Evolutionary conservation across 2,329 filamentous ascomycete species (phyloP).

Genomic region (Epichloe sibirici): DNA sequence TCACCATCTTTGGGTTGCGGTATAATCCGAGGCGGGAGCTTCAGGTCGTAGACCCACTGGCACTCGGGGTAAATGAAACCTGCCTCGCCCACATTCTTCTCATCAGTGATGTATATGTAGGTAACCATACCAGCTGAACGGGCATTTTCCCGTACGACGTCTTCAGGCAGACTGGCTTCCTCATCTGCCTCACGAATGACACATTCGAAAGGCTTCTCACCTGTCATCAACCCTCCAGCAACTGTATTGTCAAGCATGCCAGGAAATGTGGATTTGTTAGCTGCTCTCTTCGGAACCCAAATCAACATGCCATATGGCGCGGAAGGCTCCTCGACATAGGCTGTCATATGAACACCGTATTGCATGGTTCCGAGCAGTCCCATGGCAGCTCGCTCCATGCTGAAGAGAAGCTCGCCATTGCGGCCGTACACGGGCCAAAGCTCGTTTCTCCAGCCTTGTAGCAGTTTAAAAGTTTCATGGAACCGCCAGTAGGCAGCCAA

Average conservation of each 20-base stretch:
- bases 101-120: slow-evolving; percentile 73
- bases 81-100: slow-evolving; percentile 65
- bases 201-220: slow-evolving; percentile 69
- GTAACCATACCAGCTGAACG: slow-evolving; percentile 58
- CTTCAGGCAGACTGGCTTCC: slow-evolving; percentile 69
- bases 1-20: slow-evolving; percentile 78
- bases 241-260: slow-evolving; percentile 95
- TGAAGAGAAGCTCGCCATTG: slow-evolving; percentile 52
- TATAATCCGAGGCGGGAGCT: slow-evolving; percentile 54
- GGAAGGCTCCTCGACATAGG: slow-evolving; percentile 41
- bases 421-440: slow-evolving; percentile 65
- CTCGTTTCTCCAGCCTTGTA: slow-evolving; percentile 72
- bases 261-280: slow-evolving; percentile 73
- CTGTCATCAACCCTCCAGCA: slow-evolving; percentile 64
- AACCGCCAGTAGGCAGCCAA: slow-evolving; percentile 47
- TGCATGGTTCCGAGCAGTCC: slow-evolving; percentile 64
- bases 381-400: slow-evolving; percentile 63
- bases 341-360: slow-evolving; percentile 75
- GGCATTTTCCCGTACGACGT: slow-evolving; percentile 49
- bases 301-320: slow-evolving; percentile 51
- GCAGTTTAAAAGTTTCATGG: slow-evolving; percentile 59
- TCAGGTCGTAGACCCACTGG: slow-evolving; percentile 84
- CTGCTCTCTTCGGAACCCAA: slow-evolving; percentile 72
- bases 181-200: slow-evolving; percentile 78
- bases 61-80: slow-evolving; percentile 80